Evolutionary conservation across 2,329 filamentous ascomycete species (phyloP), one percentile per base, ranked within the genome.

Genomic region (Macrophomina tecta): DNA sequence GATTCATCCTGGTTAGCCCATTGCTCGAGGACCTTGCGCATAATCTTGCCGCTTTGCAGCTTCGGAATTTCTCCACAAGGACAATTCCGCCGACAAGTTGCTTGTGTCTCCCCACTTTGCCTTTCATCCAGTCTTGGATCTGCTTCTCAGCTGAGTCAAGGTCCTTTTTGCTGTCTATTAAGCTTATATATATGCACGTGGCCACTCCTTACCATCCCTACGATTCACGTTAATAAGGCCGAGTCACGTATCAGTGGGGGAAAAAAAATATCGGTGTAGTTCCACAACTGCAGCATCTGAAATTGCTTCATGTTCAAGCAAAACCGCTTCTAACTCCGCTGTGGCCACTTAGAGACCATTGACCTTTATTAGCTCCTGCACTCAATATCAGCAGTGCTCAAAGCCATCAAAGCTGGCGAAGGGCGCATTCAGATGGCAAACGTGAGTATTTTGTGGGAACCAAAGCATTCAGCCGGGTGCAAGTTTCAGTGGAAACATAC

Each of bases 271-370:
- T 81, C 74, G 85, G 68, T n/a, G 79, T 83, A 8, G 91, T 84
- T 1, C 90, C 90, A 92, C 86, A 1, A 93, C 89, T 1, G 88
- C 90, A 11, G 82, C 90, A 75, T 93, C 90, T 53, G 82, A 82
- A 30, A 93, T 79, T 4, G 80, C 80, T 1, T 81, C 79, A 71
- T 87, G 84, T 36, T 86, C 84, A 18, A 88, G 76, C 34, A 88
- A 74, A 7, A 88, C 72, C 3, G 84, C 84, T 74, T 89, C 86
- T 5, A 89, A 76, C 72, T 89, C 87, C 0, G 86, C 86, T 0
- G 87, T 86, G 14, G 86, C 85, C 32, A 89, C 87, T 73, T 89
- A 86, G 61, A 85, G 80, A 8, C 86, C 86, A 70, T 87, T 87
- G 52, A 88, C 86, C 73, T 88, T 89, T 76, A 88, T 89, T 69